Conservation (phyloP, 2,329 filamentous ascomycete species). For the Fusarium sarcochroum region DNA sequence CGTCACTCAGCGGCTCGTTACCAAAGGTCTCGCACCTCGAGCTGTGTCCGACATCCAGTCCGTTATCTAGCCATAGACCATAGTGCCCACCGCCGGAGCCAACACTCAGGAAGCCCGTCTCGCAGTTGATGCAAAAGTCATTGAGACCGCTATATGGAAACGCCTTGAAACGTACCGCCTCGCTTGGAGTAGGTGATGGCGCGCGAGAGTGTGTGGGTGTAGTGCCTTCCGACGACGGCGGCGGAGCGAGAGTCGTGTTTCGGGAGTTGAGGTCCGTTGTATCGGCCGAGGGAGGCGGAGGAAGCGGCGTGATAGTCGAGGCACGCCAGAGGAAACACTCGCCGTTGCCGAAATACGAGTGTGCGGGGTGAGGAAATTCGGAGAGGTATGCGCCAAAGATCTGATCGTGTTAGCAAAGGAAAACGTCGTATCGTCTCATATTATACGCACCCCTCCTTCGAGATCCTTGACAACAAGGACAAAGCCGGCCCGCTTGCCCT, state of each 20-base stretch:
- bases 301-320: conserved; percentile 68
- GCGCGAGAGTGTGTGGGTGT: conserved; percentile 47
- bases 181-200: conserved; percentile 67
- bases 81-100: conserved; percentile 92
- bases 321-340: conserved; percentile 86
- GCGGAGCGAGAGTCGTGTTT: conserved; percentile 55
- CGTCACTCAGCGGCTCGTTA: conserved; percentile 93
- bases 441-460: conserved; percentile 75
- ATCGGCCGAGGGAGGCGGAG: conserved; percentile 66
- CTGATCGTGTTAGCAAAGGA: conserved; percentile 53
- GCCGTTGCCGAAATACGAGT: conserved; percentile 94
- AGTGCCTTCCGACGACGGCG: conserved; percentile 40
- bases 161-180: conserved; percentile 93
- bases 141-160: conserved; percentile 97
- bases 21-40: conserved; percentile 91
- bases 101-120: conserved; percentile 85
- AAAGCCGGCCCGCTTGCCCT: conserved; percentile 83
- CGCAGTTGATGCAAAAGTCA: conserved; percentile 96
- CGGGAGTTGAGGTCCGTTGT: conserved; percentile 62
- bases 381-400: conserved; percentile 96
- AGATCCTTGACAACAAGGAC: conserved; percentile 89
- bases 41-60: conserved; percentile 86
- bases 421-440: conserved; percentile 27
- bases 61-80: conserved; percentile 92
- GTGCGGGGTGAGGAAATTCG: conserved; percentile 83